Conservation (phyloP, 331 rosid genomes). For the Phaseolus coccineus region DNA sequence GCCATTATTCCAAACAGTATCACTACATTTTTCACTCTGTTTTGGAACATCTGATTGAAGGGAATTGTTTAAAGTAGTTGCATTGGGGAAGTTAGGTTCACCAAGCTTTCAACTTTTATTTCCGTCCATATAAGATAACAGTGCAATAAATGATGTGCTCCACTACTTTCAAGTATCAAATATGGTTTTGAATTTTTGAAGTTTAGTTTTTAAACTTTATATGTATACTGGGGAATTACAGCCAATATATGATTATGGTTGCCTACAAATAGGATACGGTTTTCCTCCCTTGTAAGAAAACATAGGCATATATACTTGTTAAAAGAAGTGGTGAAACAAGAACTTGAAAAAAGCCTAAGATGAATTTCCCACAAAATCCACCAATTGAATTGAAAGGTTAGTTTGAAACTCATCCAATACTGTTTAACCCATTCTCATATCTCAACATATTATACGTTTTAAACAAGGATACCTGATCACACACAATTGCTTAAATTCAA, state of each 20-base stretch:
- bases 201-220: not conserved
- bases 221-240: not conserved
- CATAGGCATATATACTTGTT: not conserved
- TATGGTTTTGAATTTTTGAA: not conserved
- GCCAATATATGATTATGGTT: not conserved
- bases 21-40: not conserved
- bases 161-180: not conserved
- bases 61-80: conserved; percentile 1
- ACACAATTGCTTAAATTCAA: not conserved
- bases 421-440: not conserved
- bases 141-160: not conserved
- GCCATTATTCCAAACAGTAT: not conserved
- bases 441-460: not conserved
- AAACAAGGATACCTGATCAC: not conserved
- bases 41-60: not conserved
- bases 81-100: not conserved
- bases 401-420: not conserved
- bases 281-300: not conserved
- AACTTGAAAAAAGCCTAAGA: not conserved
- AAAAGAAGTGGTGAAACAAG: not conserved
- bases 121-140: not conserved
- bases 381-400: not conserved
- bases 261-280: not conserved
- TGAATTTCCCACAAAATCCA: not conserved
- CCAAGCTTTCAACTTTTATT: not conserved